These are phyloP conservation scores for Blastobotrys persicus DNA, from an alignment of 1,139 yeast genomes.

Conservation along the genomic window DNA sequence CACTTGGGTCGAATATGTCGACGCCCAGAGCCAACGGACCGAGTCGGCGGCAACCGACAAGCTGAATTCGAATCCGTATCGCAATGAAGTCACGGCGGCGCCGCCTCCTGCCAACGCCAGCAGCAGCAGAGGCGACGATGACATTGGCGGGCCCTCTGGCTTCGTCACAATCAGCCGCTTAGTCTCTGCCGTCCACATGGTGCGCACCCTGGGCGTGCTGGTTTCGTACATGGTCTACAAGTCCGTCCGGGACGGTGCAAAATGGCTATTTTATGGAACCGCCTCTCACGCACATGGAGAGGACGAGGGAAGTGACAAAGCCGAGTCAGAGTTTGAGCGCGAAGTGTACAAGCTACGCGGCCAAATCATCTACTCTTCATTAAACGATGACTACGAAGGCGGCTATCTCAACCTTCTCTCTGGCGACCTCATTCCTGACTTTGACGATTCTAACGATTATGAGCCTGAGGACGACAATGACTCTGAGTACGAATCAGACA, in stretches of 20 bases:
- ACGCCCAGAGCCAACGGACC: neutral
- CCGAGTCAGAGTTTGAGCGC: constrained; percentile 11
- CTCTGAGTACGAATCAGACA: constrained; percentile 19
- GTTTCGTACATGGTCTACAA: constrained; percentile 15
- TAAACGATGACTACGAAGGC: constrained; percentile 19
- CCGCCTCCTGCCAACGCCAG: constrained; percentile 2
- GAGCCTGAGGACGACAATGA: constrained; percentile 22
- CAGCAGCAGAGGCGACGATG: constrained; percentile 7
- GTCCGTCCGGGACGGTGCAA: constrained; percentile 6
- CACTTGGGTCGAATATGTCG: constrained; percentile 56
- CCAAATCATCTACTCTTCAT: constrained; percentile 21
- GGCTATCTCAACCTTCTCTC: constrained; percentile 24
- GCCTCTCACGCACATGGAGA: neutral
- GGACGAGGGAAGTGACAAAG: neutral
- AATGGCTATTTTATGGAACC: neutral
- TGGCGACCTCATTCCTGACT: constrained; percentile 28
- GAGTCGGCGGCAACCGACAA: neutral
- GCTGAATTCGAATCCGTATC: constrained; percentile 19
- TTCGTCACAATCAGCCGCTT: constrained; percentile 20
- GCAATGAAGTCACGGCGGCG: constrained; percentile 19
- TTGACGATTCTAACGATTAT: constrained; percentile 29
- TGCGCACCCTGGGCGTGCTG: constrained; percentile 19
- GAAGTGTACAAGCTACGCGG: constrained; percentile 18
- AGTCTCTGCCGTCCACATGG: constrained; percentile 23
- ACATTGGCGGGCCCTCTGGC: constrained; percentile 11